Conservation (phyloP, 2,329 filamentous ascomycete genomes). For the Aspergillus alliaceus region DNA sequence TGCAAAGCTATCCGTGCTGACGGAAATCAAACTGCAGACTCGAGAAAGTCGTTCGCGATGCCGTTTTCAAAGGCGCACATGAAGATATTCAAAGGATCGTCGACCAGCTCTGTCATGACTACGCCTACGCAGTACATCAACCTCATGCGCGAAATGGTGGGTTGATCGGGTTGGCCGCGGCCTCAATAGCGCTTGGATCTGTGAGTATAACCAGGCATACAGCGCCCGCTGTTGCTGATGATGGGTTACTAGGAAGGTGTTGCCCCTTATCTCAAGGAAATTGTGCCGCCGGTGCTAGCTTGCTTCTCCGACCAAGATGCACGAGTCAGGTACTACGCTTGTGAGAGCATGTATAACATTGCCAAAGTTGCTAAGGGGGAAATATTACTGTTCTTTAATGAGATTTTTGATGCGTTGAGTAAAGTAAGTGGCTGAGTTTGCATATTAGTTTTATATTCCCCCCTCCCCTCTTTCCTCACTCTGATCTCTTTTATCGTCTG, state of each 20-base stretch:
- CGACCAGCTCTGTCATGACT: slow-evolving; percentile 95
- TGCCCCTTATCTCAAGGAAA: slow-evolving; percentile 85
- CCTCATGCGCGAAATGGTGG: slow-evolving; percentile 95
- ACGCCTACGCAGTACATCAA: slow-evolving; percentile 94
- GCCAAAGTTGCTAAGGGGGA: slow-evolving; percentile 98
- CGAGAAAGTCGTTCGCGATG: slow-evolving; percentile 85
- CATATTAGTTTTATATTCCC: background rate
- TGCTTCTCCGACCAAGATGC: slow-evolving; percentile 99
- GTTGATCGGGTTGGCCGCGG: slow-evolving; percentile 90
- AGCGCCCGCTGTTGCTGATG: slow-evolving; percentile 1
- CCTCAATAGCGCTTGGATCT: slow-evolving; percentile 88
- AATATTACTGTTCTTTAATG: slow-evolving; percentile 95
- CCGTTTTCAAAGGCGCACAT: slow-evolving; percentile 73
- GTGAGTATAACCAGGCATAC: slow-evolving; percentile 57
- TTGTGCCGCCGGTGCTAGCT: slow-evolving; percentile 92
- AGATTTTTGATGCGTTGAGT: slow-evolving; percentile 95
- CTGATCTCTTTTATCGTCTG: background rate
- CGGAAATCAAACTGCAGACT: slow-evolving; percentile 56
- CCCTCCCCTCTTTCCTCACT: background rate
- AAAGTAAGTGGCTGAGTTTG: slow-evolving; percentile 66
- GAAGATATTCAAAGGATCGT: slow-evolving; percentile 82
- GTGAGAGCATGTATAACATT: slow-evolving; percentile 99
- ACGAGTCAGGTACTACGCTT: slow-evolving; percentile 94
- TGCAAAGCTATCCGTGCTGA: slow-evolving; percentile 5
- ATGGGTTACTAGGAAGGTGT: slow-evolving; percentile 65